Conservation (phyloP, 441 rosid species). For the Theobroma grandiflorum region DNA sequence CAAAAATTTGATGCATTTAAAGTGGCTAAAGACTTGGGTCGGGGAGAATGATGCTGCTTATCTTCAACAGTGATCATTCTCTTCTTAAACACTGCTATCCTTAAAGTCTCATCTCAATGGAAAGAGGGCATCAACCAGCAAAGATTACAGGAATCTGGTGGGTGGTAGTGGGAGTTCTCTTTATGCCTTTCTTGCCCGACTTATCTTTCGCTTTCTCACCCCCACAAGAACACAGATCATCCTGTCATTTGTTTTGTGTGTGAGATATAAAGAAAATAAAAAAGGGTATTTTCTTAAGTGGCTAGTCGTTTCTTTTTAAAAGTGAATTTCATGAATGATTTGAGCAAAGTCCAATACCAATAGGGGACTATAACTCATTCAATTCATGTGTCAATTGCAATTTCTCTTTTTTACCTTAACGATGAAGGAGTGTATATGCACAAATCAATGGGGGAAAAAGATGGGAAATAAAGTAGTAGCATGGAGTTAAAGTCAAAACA, state of each 20-base stretch:
- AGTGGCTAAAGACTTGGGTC: background rate
- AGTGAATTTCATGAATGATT: background rate
- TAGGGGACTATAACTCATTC: no score
- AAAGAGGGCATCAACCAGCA: constrained; percentile 42
- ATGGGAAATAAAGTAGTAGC: background rate
- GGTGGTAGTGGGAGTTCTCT: constrained; percentile 57
- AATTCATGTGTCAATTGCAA: no score
- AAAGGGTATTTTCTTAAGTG: background rate
- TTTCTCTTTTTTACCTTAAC: background rate
- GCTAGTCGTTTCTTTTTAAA: background rate
- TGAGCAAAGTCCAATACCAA: background rate
- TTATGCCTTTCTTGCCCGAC: constrained; percentile 67
- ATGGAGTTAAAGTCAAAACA: background rate
- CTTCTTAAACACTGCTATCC: constrained; percentile 12
- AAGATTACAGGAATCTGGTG: constrained; percentile 45
- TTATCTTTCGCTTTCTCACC: constrained; percentile 35
- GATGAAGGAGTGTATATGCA: background rate
- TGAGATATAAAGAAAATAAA: background rate
- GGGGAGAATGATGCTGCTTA: constrained; percentile 32
- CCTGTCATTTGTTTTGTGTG: background rate
- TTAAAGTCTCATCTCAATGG: constrained; percentile 8
- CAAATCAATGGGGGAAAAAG: no score
- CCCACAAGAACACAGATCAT: background rate
- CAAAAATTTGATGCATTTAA: background rate
- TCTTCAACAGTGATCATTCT: constrained; percentile 27